These are phyloP conservation scores for Wickerhamiella allomyrinae DNA, from an alignment of 805 yeast genomes.

Conservation along the genomic window DNA sequence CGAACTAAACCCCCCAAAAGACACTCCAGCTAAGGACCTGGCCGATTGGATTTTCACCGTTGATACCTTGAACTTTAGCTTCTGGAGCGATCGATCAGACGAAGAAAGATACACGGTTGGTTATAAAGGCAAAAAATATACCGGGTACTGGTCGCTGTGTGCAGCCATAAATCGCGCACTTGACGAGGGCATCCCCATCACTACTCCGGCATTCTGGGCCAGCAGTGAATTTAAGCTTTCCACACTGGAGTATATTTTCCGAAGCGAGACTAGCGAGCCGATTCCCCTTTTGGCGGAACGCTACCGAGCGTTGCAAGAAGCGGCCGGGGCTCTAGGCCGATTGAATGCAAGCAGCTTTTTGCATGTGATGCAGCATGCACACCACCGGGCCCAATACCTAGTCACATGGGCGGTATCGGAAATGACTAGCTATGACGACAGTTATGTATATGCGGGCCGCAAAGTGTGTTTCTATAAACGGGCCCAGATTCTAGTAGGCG, in stretches of 20 bases:
- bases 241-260: slow-evolving; percentile 20
- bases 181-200: slow-evolving; percentile 27
- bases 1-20: slow-evolving; percentile 22
- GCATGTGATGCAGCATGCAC: slow-evolving; percentile 17
- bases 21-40: slow-evolving; percentile 4
- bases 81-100: slow-evolving; percentile 29
- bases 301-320: slow-evolving; percentile 24
- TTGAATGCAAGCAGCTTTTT: slow-evolving; percentile 13
- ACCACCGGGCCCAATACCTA: slow-evolving; percentile 23
- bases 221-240: slow-evolving; percentile 17
- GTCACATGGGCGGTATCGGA: slow-evolving; percentile 20
- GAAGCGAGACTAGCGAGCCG: slow-evolving; percentile 21
- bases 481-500: slow-evolving; percentile 31
- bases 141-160: slow-evolving; percentile 33
- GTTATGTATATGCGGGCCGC: slow-evolving; percentile 19
- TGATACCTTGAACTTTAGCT: slow-evolving; percentile 31
- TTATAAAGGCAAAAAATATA: slow-evolving; percentile 24
- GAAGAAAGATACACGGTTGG: slow-evolving; percentile 25
- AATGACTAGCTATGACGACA: slow-evolving; percentile 27
- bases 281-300: slow-evolving; percentile 28
- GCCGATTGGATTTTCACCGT: slow-evolving; percentile 31
- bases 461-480: slow-evolving; percentile 26
- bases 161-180: slow-evolving; percentile 32
- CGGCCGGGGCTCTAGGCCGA: slow-evolving; percentile 21
- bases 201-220: slow-evolving; percentile 26